Base-by-base conservation (phyloP, 768 basidiomycete species). In the Collybia sordida region DNA sequence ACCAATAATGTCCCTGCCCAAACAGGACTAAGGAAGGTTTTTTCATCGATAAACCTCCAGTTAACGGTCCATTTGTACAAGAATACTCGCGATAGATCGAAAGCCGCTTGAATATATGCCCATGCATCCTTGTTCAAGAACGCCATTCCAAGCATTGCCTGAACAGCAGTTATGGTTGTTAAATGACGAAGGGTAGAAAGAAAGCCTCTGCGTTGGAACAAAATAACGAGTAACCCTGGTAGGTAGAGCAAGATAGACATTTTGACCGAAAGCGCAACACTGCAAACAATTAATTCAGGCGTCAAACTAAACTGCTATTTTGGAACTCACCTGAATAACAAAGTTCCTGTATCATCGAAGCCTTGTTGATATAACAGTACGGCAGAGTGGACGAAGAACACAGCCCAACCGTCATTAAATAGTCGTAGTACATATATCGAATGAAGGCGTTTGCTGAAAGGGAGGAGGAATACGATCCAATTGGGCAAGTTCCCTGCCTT, bases 1-100 rank as follows among this genome's bases (percentile, higher is more conserved):
- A 79, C 52, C 15, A 98, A 70, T 14, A 99, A 72, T 0, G 72
- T 68, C 36, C 64, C 70, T 1, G 89, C 83, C 70, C 87, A 88
- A 38, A 61, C 64, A 2, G 68, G 64, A 52, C 83, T 86, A 41
- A 91, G 69, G 69, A 98, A 98, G 4, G 72, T 73, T n/a, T 80
- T 72, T 63, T 94, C 90, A 22, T 78, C 72, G 2, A 99, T 54
- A 61, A 96, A 88, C 39, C 93, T 81, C 97, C 97, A 99, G 63
- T 98, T 99, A 49, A 98, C 94, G 0, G 96, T 98, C 96, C 96
- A 99, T 64, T 90, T 85, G 67, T 90, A 97, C 24, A 97, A 69
- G 70, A 99, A 99, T 6, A 85, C 78, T 12, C 97, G 86, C 3
- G 84, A 83, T 49, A 99, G 74, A 62, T 98, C 86, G 64, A 96